Evolutionary conservation across 116 monocot genomes (phyloP).

Genomic region (Trichopus zeylanicus): DNA sequence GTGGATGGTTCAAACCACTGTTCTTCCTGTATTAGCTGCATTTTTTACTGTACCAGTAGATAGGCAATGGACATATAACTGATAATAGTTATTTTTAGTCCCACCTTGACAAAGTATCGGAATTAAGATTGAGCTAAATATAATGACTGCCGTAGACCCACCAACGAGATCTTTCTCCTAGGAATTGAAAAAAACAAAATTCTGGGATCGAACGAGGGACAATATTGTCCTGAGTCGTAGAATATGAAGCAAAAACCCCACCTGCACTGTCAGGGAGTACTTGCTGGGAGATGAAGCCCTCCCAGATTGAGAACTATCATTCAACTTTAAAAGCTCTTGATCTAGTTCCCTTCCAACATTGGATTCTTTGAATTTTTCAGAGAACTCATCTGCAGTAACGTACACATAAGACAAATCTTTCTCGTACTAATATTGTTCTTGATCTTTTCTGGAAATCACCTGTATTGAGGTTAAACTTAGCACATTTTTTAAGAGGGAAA

Average conservation of each 20-base stretch:
- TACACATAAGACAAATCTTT: constrained; percentile 14
- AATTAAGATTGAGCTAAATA: too few species aligned
- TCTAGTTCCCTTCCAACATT: constrained; percentile 17
- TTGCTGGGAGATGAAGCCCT: not conserved
- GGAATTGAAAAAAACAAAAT: too few species aligned
- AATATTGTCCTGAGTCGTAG: too few species aligned
- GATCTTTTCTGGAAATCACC: constrained; percentile 52
- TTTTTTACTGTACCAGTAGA: too few species aligned
- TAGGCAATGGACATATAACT: too few species aligned
- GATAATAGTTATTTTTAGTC: constrained; percentile 1
- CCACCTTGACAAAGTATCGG: too few species aligned
- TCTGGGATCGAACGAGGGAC: too few species aligned
- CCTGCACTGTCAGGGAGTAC: constrained; percentile 4
- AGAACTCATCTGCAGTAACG: constrained; percentile 26
- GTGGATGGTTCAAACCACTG: too few species aligned
- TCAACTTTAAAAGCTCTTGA: constrained; percentile 24
- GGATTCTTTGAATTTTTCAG: constrained; percentile 22
- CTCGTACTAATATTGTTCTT: constrained; percentile 35
- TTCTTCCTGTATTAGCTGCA: too few species aligned
- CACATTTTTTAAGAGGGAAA: not conserved
- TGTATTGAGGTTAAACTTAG: not conserved
- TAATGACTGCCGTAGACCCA: too few species aligned
- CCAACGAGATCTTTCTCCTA: not conserved
- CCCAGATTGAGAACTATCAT: constrained; percentile 23
- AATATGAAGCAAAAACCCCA: not conserved